These are phyloP conservation scores for Xerophyta viscosa DNA, from an alignment of 106 monocot genomes.

Conservation along the genomic window DNA sequence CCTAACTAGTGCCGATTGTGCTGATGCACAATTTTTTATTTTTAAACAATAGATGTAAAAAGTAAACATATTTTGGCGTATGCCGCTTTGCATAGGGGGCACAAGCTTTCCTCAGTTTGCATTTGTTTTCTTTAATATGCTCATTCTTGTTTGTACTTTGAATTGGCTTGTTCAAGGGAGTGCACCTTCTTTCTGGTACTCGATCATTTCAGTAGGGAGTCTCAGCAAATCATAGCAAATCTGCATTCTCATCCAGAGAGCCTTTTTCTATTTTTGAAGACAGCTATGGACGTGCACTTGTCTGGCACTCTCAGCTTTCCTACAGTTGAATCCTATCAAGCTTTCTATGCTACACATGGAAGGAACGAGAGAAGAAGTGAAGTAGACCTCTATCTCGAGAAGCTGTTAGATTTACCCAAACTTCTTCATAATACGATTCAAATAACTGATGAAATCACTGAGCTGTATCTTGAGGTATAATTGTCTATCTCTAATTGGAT, in stretches of 20 bases:
- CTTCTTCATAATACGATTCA: conserved; percentile 45
- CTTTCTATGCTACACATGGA: conserved; percentile 11
- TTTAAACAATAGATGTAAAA: no score
- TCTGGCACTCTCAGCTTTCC: conserved; percentile 62
- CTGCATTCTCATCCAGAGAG: conserved; percentile 74
- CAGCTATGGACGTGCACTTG: conserved; percentile 65
- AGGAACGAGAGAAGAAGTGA: conserved; percentile 17
- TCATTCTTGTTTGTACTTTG: no score
- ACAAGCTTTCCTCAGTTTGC: no score
- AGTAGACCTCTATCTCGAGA: conserved; percentile 47
- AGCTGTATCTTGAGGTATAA: conserved; percentile 63
- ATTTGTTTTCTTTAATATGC: no score
- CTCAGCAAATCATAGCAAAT: conserved; percentile 45
- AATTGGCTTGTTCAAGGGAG: conserved; percentile 37
- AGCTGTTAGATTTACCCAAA: conserved; percentile 53
- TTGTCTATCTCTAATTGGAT: no score
- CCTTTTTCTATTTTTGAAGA: conserved; percentile 93
- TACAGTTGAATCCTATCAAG: conserved; percentile 13
- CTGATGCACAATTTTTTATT: no score
- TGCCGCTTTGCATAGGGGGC: no score
- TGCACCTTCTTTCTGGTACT: conserved; percentile 81
- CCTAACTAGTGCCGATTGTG: no score
- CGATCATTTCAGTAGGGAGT: conserved; percentile 65
- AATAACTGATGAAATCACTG: conserved; percentile 67
- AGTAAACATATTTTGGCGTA: no score